Evolutionary conservation across 495 filamentous ascomycete species (phyloP), one percentile per base, ranked within the genome.

Genomic region (Hypoxylon crocopeplum): DNA sequence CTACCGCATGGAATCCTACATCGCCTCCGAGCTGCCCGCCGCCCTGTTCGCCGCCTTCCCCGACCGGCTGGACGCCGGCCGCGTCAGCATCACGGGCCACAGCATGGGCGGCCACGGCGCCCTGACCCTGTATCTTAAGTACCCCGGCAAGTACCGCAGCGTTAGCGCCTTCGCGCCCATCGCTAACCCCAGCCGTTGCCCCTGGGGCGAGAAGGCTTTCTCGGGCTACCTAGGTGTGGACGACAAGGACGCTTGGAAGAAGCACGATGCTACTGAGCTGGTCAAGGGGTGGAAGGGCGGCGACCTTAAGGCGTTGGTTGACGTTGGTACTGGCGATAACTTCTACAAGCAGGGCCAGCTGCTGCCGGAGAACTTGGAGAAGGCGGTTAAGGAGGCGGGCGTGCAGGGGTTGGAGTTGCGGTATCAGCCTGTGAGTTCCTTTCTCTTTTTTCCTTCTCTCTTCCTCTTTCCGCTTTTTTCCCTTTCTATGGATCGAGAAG

Each of bases 61-160:
- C 62, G 72, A 79, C 11, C 74, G 85, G 65, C 72, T 98, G 1
- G 92, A 97, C 70, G 44, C 68, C 0, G 74, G 63, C 12, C 75
- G 86, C 0, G 84, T 97, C 29, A 86, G 86, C 67, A 93, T 98
- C 62, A 92, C 87, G 29, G 94, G 94, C 2, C 94, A 98, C 72
- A 88, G 84, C 65, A 98, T 98, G 94, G 94, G 94, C 64, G 94
- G 94, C 0, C 94, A 98, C 73, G 94, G 94, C 17, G 94, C 94
- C 40, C 77, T 98, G 59, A 96, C 91, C 44, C 74, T 97, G 63
- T 97, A 88, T 76, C 82, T 98, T 16, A 92, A 89, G 72, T 89
- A 97, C 72, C 91, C 93, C 1, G 91, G 88, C 12, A 86, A 84
- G 77, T 98, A 97, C 78, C 86, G 87, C 72, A 88, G 84, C 57